Conservation (phyloP, 768 basidiomycete species). For the Tephrocybe sp. region DNA sequence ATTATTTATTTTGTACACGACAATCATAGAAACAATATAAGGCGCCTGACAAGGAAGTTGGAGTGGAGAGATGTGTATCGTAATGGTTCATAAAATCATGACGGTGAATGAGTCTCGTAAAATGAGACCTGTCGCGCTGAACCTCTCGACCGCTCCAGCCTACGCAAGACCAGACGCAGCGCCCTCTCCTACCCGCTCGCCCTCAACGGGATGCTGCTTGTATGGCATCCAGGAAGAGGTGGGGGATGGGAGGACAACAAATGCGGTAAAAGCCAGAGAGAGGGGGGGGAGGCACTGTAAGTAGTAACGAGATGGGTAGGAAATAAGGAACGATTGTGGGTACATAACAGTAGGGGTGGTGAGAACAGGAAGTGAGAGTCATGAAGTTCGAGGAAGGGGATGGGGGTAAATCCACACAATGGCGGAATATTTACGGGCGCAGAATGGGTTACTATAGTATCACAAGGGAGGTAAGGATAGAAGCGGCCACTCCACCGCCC, state of each 20-base stretch:
- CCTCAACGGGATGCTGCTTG: conserved; percentile 39
- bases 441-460: conserved; percentile 18
- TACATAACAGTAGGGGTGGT: conserved; percentile 4
- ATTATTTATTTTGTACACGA: conserved; percentile 17
- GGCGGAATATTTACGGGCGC: conserved; percentile 33
- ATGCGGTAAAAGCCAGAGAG: conserved; percentile 25
- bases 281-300: conserved; percentile 7
- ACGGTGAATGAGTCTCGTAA: neutral
- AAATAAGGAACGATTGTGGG: conserved; percentile 16
- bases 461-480: conserved; percentile 20
- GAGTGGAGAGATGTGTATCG: conserved; percentile 5
- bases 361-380: conserved; percentile 15
- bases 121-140: conserved; percentile 8
- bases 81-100: conserved; percentile 15
- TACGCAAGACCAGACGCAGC: conserved; percentile 41
- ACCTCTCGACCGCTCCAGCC: conserved; percentile 18
- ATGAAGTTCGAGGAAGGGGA: conserved; percentile 19
- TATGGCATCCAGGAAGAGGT: conserved; percentile 40
- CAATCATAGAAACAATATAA: conserved; percentile 6
- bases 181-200: conserved; percentile 75
- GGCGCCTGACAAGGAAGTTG: conserved; percentile 15
- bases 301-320: conserved; percentile 18
- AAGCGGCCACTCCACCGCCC: conserved; percentile 19
- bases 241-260: conserved; percentile 72
- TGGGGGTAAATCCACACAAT: conserved; percentile 12